These are phyloP conservation scores for Neophaeococcomyces aloes DNA, from an alignment of 2,329 filamentous ascomycete species.

Conservation along the genomic window DNA sequence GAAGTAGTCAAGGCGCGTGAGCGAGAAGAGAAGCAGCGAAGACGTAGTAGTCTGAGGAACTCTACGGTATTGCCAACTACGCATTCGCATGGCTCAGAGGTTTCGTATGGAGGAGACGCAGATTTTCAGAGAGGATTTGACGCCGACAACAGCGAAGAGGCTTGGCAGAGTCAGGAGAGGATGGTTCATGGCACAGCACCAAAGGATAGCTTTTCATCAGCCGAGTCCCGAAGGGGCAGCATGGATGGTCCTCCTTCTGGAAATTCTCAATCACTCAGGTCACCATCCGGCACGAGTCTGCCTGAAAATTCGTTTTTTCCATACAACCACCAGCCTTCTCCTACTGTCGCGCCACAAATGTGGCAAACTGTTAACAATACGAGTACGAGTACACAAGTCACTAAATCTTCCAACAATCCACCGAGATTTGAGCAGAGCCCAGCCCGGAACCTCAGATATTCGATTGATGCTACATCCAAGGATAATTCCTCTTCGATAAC, in stretches of 20 bases:
- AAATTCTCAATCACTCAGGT: conserved; percentile 3
- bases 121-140: conserved; percentile 6
- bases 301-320: conserved; percentile 8
- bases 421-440: neutral
- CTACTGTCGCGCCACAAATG: neutral
- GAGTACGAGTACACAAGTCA: neutral
- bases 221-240: neutral
- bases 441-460: neutral
- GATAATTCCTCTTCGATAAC: conserved; percentile 9
- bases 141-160: neutral
- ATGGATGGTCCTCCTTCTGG: neutral
- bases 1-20: conserved; percentile 28
- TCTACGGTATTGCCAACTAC: conserved; percentile 3
- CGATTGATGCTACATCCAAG: conserved; percentile 8
- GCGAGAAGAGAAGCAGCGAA: conserved; percentile 17
- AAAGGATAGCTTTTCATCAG: neutral
- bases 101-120: conserved; percentile 1
- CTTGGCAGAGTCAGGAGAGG: neutral
- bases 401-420: neutral
- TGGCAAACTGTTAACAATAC: neutral
- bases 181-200: neutral
- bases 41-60: conserved; percentile 9
- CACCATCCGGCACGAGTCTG: conserved; percentile 7
- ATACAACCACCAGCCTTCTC: neutral
- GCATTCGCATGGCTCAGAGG: conserved; percentile 1